Base-by-base conservation (phyloP, 805 yeast genomes). In the Saturnispora bothae region DNA sequence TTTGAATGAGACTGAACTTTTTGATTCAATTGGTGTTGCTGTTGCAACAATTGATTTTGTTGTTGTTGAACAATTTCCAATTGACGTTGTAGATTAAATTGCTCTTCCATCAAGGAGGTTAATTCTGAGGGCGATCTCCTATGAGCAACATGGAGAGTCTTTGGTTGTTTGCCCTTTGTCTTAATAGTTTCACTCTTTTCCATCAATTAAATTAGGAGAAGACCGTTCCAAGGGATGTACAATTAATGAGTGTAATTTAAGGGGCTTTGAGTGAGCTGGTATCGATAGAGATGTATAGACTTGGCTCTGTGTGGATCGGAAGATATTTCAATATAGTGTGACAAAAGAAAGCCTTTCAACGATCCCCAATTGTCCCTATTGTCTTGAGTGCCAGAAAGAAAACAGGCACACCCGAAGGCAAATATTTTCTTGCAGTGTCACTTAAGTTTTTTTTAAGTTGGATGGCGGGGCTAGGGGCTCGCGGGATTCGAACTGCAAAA, bases 81-180 rank as follows among this genome's bases (percentile, higher is more conserved):
- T 56, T 89, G 96, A 50, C 89, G 86, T 60, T 92, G 96, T 42
- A 92, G 68, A 41, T 80, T 78, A 56, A 82, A 75, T 54, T 83
- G 94, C 60, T 89, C 97, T 51, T 79, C 68, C 95, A 89, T 89
- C 47, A 89, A 66, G 39, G 81, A 82, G 3, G 97, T 89, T 56
- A 92, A 68, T 57, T 92, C 98, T 48, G 88, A 76, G n/a, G 96
- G 96, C 3, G 96, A 82, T 43, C 95, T 73, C 53, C 97, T 74
- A 53, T 92, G 97, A n/a, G 97, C 97, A 47, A 89, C 86, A 61
- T 86, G 94, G 43, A 92, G 68, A 43, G 74, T 75, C 48, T 71
- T 71, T 28, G 81, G 79, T 40, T 50, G 54, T 3, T 45, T 46
- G 8, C 64, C 64, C 1, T 53, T 45, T 4, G 63, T 57, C 36